Percentiles rank a stretch among this genome's conserved stretches.
Evolutionary conservation across 2,329 filamentous ascomycete species (phyloP).

Genomic region (Pestalotiopsis sp.): DNA sequence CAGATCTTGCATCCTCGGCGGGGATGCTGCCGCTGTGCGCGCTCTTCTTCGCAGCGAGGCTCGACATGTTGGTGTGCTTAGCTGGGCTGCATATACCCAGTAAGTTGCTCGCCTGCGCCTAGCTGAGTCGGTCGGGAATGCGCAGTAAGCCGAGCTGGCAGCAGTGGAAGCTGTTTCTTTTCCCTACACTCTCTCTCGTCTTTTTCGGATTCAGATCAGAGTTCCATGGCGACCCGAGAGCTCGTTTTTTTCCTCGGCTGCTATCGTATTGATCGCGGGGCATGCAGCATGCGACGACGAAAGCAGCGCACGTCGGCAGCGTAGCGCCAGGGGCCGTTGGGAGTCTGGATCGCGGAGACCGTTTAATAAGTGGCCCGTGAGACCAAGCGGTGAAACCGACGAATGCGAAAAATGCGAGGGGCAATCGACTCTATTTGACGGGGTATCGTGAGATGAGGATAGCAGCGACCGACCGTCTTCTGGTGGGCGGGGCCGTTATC

Average conservation of each 20-base stretch:
- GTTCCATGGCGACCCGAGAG: background rate
- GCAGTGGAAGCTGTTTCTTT: background rate
- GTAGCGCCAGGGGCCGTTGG: background rate
- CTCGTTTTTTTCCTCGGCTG: background rate
- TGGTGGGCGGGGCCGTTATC: background rate
- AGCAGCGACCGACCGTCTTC: background rate
- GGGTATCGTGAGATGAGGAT: constrained; percentile 2
- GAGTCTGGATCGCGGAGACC: background rate
- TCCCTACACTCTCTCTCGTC: background rate
- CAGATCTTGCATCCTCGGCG: background rate
- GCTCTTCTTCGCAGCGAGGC: background rate
- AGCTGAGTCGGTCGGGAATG: background rate
- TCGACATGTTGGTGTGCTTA: background rate
- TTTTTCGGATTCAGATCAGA: background rate
- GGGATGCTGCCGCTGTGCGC: background rate
- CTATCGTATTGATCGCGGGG: background rate
- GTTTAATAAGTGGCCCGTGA: background rate
- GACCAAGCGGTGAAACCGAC: background rate
- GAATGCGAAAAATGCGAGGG: constrained; percentile 5
- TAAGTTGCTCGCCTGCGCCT: background rate
- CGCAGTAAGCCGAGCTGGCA: background rate
- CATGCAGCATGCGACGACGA: background rate
- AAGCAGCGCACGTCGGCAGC: background rate
- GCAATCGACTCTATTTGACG: too few relatives aligned
- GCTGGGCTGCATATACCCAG: background rate